phyloP scores from a whole-genome alignment of 2,329 filamentous ascomycete genomes.

The Aspergillus ochraceoroseus region DNA sequence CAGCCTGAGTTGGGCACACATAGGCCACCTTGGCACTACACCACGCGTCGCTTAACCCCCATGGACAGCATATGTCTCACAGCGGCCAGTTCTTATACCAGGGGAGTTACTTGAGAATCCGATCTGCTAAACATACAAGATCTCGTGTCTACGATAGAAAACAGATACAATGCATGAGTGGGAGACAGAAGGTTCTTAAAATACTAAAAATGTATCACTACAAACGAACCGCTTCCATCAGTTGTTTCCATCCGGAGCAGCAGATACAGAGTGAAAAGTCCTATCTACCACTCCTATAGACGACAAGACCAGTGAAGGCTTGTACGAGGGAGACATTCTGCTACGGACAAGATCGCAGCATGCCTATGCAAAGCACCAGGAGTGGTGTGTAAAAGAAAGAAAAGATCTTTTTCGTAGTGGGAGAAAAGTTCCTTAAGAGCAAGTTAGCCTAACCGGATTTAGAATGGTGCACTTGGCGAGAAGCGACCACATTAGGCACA shows the following conservation, averaged over 20 bases:
- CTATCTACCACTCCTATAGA: conserved; percentile 58
- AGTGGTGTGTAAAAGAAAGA: conserved; percentile 36
- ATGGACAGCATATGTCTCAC: background rate
- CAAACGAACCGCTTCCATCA: conserved; percentile 80
- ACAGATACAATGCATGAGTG: conserved; percentile 1
- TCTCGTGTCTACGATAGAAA: conserved; percentile 1
- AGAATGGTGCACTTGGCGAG: conserved; percentile 16
- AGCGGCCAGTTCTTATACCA: background rate
- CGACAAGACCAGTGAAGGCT: conserved; percentile 40
- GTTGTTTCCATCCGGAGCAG: conserved; percentile 67
- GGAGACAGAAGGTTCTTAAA: conserved; percentile 13
- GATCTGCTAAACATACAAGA: background rate
- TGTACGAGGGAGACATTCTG: conserved; percentile 30
- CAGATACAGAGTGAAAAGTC: conserved; percentile 73
- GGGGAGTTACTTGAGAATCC: background rate
- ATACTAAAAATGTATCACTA: conserved; percentile 58
- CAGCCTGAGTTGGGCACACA: background rate
- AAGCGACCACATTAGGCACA: too few species aligned
- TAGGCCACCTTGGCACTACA: background rate
- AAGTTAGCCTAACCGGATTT: conserved; percentile 19
- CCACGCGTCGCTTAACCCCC: background rate
- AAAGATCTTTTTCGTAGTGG: conserved; percentile 6
- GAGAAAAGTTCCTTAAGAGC: conserved; percentile 22
- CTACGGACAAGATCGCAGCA: conserved; percentile 29
- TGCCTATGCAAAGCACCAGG: conserved; percentile 40